Evolutionary conservation across 768 basidiomycete species (phyloP).

Genomic region (Trametes cinnabarina): DNA sequence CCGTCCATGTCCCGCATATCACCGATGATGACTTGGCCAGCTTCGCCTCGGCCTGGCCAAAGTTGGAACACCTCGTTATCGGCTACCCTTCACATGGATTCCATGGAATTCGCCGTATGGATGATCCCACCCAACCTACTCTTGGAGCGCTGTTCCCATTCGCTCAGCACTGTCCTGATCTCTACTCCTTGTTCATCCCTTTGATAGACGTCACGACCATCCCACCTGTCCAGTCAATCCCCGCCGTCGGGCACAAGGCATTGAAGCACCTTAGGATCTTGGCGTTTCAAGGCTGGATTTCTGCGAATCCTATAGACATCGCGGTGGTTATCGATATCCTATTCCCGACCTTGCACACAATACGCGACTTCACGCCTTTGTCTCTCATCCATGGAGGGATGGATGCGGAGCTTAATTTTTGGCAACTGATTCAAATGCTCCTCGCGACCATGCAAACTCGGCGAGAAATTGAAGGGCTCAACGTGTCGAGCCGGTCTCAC

Average conservation of each 20-base stretch:
- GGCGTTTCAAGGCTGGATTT: background rate
- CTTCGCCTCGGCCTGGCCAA: background rate
- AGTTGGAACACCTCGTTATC: too few species aligned
- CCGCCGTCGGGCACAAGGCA: background rate
- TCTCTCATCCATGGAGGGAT: too few species aligned
- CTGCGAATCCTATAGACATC: background rate
- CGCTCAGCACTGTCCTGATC: background rate
- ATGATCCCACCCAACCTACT: too few species aligned
- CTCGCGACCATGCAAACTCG: too few species aligned
- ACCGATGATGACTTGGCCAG: background rate
- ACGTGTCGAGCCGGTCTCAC: too few species aligned
- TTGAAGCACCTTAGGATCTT: background rate
- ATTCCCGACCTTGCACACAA: background rate
- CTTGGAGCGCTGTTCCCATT: background rate
- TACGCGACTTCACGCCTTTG: too few species aligned
- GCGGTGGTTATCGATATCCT: background rate
- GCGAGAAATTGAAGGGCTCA: too few species aligned
- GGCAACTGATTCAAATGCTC: too few species aligned
- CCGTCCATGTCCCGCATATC: too few species aligned
- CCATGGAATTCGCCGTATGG: too few species aligned
- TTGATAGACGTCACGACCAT: background rate
- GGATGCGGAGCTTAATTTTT: too few species aligned
- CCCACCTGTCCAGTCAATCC: background rate
- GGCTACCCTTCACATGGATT: too few species aligned
- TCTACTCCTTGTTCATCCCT: background rate